phyloP scores from a whole-genome alignment of 305 asterid species.

The Fraxinus ornus region DNA sequence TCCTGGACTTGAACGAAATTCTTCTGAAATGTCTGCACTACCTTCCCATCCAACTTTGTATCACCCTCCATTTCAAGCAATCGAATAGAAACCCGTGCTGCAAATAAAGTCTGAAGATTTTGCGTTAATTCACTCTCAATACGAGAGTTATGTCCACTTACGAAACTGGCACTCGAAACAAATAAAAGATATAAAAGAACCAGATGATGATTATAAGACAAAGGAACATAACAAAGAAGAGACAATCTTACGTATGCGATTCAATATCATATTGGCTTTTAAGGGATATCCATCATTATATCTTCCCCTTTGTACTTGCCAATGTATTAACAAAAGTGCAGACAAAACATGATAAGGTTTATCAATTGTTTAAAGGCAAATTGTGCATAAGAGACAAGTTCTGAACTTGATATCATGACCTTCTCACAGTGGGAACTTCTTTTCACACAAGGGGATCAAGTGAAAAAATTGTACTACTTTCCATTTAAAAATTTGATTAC shows the following conservation, averaged over 20 bases:
- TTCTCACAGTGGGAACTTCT: neutral
- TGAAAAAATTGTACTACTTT: neutral
- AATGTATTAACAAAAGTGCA: slow-evolving; percentile 16
- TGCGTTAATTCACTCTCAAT: neutral
- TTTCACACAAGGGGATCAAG: slow-evolving; percentile 10
- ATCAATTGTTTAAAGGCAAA: slow-evolving; percentile 34
- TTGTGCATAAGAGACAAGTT: slow-evolving; percentile 36
- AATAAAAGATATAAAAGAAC: neutral
- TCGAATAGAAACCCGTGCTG: slow-evolving; percentile 18
- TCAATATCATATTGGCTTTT: neutral
- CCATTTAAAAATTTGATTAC: no score
- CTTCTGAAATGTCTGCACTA: slow-evolving; percentile 48
- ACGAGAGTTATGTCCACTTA: neutral
- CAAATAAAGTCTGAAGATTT: neutral
- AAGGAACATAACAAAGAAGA: neutral
- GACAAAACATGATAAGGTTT: slow-evolving; percentile 40
- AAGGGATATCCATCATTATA: slow-evolving; percentile 2
- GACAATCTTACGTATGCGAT: slow-evolving; percentile 4
- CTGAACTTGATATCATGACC: slow-evolving; percentile 35
- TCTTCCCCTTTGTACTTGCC: slow-evolving; percentile 29
- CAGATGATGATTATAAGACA: neutral
- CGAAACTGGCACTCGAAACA: neutral
- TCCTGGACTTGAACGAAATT: slow-evolving; percentile 47
- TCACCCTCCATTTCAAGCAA: slow-evolving; percentile 44
- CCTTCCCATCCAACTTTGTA: slow-evolving; percentile 40